Percentiles rank a stretch among this genome's conserved stretches.
phyloP scores from a whole-genome alignment of 495 filamentous ascomycete genomes.

The Podospora didyma region DNA sequence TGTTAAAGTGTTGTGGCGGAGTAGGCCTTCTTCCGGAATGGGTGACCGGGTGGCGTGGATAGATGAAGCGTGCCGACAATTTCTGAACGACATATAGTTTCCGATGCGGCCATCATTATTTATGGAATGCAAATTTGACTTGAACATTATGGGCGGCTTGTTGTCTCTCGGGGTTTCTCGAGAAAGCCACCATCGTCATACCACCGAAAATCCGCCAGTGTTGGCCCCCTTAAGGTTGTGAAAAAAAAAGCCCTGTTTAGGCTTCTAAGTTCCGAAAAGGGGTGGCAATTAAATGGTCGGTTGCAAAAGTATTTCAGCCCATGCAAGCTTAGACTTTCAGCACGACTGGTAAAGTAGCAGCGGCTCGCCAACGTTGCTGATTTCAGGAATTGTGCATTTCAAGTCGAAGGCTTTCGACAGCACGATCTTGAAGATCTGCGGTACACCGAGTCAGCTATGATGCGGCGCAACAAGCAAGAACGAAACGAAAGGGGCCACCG shows the following conservation, averaged over 20 bases:
- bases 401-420: slow-evolving; percentile 97
- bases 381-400: slow-evolving; percentile 98
- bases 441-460: slow-evolving; percentile 13
- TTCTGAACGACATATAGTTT: neutral
- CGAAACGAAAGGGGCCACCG: neutral
- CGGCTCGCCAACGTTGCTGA: slow-evolving; percentile 96
- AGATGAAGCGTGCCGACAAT: too few relatives aligned
- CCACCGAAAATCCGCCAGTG: neutral
- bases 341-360: slow-evolving; percentile 86
- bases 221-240: too few relatives aligned
- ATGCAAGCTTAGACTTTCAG: slow-evolving; percentile 25
- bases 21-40: neutral
- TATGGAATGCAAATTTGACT: neutral
- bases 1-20: slow-evolving; percentile 4
- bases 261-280: neutral
- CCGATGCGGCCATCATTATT: slow-evolving; percentile 3
- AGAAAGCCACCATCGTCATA: neutral
- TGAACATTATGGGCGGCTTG: neutral
- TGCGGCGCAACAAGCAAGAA: neutral
- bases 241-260: too few relatives aligned
- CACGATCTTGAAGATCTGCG: slow-evolving; percentile 99
- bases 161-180: neutral
- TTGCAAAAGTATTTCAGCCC: neutral
- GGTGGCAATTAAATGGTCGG: neutral
- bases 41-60: too few relatives aligned